These are phyloP conservation scores for Ascochyta pisi DNA, from an alignment of 2,329 filamentous ascomycete genomes.

Conservation along the genomic window DNA sequence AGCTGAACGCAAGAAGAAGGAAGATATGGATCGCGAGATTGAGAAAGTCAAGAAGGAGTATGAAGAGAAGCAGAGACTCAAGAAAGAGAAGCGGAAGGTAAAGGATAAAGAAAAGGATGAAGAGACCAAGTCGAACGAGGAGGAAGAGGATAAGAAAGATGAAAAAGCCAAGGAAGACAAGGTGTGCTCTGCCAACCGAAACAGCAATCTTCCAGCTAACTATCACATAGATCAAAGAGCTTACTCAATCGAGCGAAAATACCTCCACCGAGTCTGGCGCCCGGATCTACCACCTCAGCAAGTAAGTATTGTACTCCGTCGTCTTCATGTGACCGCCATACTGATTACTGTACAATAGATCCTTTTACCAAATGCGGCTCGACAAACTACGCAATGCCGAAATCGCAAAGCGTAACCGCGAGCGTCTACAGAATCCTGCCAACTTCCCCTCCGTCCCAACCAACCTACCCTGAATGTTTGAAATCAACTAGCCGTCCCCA, in stretches of 20 bases:
- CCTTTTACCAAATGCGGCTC: slow-evolving; percentile 85
- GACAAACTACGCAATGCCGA: slow-evolving; percentile 81
- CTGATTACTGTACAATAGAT: slow-evolving; percentile 55
- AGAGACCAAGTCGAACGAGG: slow-evolving; percentile 65
- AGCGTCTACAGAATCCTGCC: slow-evolving; percentile 77
- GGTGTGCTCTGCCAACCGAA: slow-evolving; percentile 44
- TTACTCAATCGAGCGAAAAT: slow-evolving; percentile 56
- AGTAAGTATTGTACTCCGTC: slow-evolving; percentile 56
- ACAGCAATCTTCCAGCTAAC: slow-evolving; percentile 13
- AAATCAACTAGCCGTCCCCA: neutral
- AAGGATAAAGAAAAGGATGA: slow-evolving; percentile 61
- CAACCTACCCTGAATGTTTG: slow-evolving; percentile 48
- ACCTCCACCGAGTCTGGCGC: slow-evolving; percentile 68
- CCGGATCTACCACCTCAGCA: slow-evolving; percentile 83
- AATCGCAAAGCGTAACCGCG: slow-evolving; percentile 78
- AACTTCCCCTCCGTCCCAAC: slow-evolving; percentile 88
- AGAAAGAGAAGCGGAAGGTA: slow-evolving; percentile 56
- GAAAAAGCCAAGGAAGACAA: slow-evolving; percentile 68
- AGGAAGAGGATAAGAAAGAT: slow-evolving; percentile 68
- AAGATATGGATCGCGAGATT: slow-evolving; percentile 57
- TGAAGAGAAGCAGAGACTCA: slow-evolving; percentile 64
- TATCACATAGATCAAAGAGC: slow-evolving; percentile 52
- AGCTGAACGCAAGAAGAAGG: slow-evolving; percentile 62
- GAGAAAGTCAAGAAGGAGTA: slow-evolving; percentile 59
- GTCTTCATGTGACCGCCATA: neutral